phyloP scores from a whole-genome alignment of 2,329 filamentous ascomycete species.

The Calycina herbarum region DNA sequence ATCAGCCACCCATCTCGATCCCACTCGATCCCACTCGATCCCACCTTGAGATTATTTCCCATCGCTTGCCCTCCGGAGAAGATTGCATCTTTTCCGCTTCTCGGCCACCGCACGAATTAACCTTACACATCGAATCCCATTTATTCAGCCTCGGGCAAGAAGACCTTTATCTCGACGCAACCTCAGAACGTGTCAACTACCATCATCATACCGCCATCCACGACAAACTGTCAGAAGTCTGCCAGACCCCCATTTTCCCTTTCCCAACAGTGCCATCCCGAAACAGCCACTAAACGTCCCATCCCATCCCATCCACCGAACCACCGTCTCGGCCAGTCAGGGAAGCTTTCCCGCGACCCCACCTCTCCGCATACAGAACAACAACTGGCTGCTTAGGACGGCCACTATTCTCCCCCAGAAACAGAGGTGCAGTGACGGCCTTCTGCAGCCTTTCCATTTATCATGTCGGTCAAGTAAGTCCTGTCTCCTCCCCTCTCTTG shows the following conservation, averaged over 20 bases:
- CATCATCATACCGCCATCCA: background rate
- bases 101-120: background rate
- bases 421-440: background rate
- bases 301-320: slow-evolving; percentile 1
- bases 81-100: too few species aligned
- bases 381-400: slow-evolving; percentile 4
- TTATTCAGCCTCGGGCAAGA: background rate
- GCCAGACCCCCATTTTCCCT: background rate
- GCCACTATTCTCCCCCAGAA: background rate
- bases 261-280: background rate
- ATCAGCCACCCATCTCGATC: too few species aligned
- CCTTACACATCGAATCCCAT: background rate
- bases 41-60: too few species aligned
- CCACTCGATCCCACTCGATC: too few species aligned
- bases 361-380: slow-evolving; percentile 15
- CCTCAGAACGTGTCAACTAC: background rate
- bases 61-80: too few species aligned
- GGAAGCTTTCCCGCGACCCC: slow-evolving; percentile 15
- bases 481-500: background rate
- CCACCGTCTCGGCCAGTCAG: slow-evolving; percentile 6
- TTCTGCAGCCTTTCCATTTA: slow-evolving; percentile 10
- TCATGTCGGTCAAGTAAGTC: slow-evolving; percentile 18
- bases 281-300: slow-evolving; percentile 5
- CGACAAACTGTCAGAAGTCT: background rate
- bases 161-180: background rate